Evolutionary conservation across 1,284 basidiomycete species (phyloP), one percentile per base, ranked within the genome.

Genomic region (Boletus holoroseus): DNA sequence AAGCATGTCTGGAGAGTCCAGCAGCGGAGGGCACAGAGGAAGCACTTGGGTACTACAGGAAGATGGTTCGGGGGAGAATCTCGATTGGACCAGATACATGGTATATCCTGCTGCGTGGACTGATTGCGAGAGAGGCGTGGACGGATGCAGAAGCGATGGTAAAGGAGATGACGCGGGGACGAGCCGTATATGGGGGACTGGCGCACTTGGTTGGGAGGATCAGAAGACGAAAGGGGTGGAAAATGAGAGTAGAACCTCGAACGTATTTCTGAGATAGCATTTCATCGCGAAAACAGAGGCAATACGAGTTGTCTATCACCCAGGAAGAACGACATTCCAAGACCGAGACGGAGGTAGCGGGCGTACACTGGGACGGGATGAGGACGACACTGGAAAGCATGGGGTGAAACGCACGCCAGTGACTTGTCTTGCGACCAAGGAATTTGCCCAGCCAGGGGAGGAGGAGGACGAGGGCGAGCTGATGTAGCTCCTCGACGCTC

Each of bases 401-500:
- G 48, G 13, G 35, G 18, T 15, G 38, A 41, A 15, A 76, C 86
- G 67, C 59, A 94, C 90, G 78, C 83, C 88, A 90, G 64, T 91
- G 81, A 59, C 88, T 90, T 78, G 86, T 90, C 65, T 80, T 81
- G 58, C 93, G 76, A 30, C 93, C 93, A 37, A 92, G 68, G 82
- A 85, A 94, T 67, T 91, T 94, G 41, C 93, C 93, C 53, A 93
- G 68, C 72, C 85, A 88, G 3, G 93, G 93, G 50, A 95, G 74
- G 44, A 94, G 72, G 37, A 94, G 83, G 53, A 92, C 75, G 37
- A 87, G 81, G 50, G 91, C 68, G 26, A 95, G 78, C 60, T 90
- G 79, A 63, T 90, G 83, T 41, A 96, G 77, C 68, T 96, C 91
- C 56, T 82, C 73, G 47, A 95, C 62, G 62, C 85, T 89, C 69